phyloP scores from a whole-genome alignment of 306 rosid species.

The Quercus engelmannii region DNA sequence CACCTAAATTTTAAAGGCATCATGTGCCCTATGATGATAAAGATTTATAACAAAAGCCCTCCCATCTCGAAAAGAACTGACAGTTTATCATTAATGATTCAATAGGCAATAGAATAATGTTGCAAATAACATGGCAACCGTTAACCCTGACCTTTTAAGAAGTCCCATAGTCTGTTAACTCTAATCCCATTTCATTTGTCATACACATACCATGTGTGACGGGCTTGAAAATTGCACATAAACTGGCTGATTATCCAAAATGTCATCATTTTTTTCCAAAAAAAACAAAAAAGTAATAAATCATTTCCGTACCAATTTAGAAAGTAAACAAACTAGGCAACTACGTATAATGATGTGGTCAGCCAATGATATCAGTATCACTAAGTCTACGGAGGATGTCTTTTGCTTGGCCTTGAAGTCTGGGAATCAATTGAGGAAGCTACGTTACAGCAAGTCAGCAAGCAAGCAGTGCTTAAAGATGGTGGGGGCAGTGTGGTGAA shows the following conservation, averaged over 20 bases:
- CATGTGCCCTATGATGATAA: neutral
- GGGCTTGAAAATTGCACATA: too few relatives aligned
- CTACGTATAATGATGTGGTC: too few relatives aligned
- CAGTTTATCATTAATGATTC: neutral
- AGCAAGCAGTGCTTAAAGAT: conserved; percentile 22
- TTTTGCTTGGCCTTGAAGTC: conserved; percentile 51
- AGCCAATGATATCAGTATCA: neutral
- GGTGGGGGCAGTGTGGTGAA: conserved; percentile 17
- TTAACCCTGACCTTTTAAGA: neutral
- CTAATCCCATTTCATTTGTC: neutral
- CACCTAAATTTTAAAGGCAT: neutral
- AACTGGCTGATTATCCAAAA: too few relatives aligned
- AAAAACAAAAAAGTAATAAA: too few relatives aligned
- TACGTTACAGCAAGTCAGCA: neutral
- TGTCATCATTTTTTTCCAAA: too few relatives aligned
- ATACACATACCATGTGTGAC: too few relatives aligned
- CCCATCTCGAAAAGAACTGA: neutral
- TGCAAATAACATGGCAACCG: conserved; percentile 2
- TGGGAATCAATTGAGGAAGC: conserved; percentile 19
- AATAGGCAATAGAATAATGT: conserved; percentile 7
- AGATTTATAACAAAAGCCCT: neutral
- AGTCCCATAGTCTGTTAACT: neutral
- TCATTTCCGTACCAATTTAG: neutral
- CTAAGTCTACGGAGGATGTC: neutral
- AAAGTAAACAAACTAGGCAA: neutral